Conservation (phyloP, 1,284 basidiomycete genomes). For the Ganoderma resinaceum region DNA sequence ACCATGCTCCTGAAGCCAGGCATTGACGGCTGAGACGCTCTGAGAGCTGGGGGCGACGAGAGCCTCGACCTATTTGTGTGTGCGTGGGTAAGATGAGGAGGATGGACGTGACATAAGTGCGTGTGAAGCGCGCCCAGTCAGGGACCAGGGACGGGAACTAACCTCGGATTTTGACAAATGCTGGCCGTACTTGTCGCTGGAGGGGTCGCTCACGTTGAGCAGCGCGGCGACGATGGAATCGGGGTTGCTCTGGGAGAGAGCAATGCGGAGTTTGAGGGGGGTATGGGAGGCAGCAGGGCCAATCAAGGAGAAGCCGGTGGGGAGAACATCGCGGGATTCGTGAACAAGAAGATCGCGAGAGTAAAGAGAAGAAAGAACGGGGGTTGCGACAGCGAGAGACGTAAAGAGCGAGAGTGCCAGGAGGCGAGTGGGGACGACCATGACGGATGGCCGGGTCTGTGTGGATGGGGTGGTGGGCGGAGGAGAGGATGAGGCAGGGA, state of each 20-base stretch:
- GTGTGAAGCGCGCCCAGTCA: not conserved
- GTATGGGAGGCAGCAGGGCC: conserved; percentile 37
- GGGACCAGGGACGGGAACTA: not conserved
- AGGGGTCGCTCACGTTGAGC: conserved; percentile 43
- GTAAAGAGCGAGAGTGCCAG: conserved; percentile 31
- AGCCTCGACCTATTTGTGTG: conserved; percentile 42
- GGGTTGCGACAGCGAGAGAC: conserved; percentile 19
- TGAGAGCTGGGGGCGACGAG: conserved; percentile 47
- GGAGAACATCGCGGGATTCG: conserved; percentile 35
- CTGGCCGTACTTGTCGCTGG: conserved; percentile 40
- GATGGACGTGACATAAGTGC: not conserved
- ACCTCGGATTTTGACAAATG: conserved; percentile 44
- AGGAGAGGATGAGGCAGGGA: conserved; percentile 1
- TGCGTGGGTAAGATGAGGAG: not conserved
- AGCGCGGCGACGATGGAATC: conserved; percentile 45
- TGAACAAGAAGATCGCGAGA: conserved; percentile 38
- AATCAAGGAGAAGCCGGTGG: conserved; percentile 38
- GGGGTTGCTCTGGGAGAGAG: conserved; percentile 41
- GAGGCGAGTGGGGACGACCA: conserved; percentile 26
- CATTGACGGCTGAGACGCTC: conserved; percentile 44
- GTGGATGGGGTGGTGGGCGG: not conserved
- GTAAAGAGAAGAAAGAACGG: conserved; percentile 15
- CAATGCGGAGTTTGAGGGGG: conserved; percentile 42
- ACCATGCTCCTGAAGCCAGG: conserved; percentile 46
- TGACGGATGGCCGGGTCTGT: conserved; percentile 11